Base-by-base conservation (phyloP, 2,329 filamentous ascomycete genomes). In the Ophiostoma pallidulum region DNA sequence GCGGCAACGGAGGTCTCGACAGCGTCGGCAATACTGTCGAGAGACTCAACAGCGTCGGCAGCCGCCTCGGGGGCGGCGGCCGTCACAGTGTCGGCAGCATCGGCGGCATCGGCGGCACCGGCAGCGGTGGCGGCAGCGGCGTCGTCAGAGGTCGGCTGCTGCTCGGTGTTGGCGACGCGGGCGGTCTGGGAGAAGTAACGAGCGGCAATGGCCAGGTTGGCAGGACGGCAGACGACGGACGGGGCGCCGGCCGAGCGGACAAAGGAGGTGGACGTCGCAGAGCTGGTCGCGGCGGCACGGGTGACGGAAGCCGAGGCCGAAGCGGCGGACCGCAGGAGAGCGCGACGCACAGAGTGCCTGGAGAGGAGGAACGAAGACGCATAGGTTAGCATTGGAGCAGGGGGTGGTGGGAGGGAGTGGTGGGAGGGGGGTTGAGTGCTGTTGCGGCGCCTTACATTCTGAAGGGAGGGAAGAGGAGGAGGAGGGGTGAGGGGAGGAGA, bases 301-400 rank as follows among this genome's bases (percentile, higher is more conserved):
- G 32, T 35, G 41, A 56, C 53, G 10, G 56, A 53, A 39, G 57
- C 58, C 49, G 61, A 56, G 28, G 59, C 62, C 35, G 60, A 57
- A 26, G 59, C 48, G 53, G 59, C 62, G 24, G 59, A 59, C 48
- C 63, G 57, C 46, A 64, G 45, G 33, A 58, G 58, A 41, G 58
- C 57, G 49, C 61, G 60, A 53, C 63, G 62, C 39, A 66, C 40
- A 19, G 59, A 60, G 46, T 64, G 56, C 63, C 62, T 65, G n/a
- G 4, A 16, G 18, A 3, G 36, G 14, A 29, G 24, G n/a, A 8
- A 14, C 13, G n/a, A 36, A 19, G n/a, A 4, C n/a, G 31, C 7
- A 8, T 20, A 9, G n/a, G 12, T 7, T 7, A n/a, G 32, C 12
- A 22, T 18, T 12, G 7, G 31, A 33, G 6, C 10, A 33, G 12